Evolutionary conservation across 192 early-diverging fungal genomes (phyloP).

Genomic region (Backusella tuberculispora): DNA sequence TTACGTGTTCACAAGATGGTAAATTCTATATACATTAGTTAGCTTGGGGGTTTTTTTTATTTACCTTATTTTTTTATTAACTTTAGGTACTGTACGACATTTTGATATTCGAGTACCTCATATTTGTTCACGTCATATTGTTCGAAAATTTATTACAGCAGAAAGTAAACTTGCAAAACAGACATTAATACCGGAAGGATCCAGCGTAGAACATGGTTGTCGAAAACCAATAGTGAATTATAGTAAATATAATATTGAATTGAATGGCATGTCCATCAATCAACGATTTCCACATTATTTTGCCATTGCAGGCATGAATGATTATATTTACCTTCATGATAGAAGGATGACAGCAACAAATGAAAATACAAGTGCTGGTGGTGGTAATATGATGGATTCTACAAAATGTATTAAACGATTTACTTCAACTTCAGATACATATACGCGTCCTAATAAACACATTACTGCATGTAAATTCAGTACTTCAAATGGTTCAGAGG

Average conservation of each 20-base stretch:
- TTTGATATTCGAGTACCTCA: slow-evolving; percentile 60
- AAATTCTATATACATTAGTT: not conserved
- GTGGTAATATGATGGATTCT: not conserved
- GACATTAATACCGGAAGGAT: not conserved
- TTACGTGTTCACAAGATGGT: slow-evolving; percentile 66
- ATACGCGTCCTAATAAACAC: slow-evolving; percentile 14
- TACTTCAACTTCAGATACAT: not conserved
- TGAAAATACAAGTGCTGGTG: not conserved
- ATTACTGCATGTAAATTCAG: slow-evolving; percentile 43
- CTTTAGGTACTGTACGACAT: slow-evolving; percentile 44
- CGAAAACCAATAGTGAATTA: slow-evolving; percentile 49
- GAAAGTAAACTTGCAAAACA: slow-evolving; percentile 4
- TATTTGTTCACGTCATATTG: slow-evolving; percentile 23
- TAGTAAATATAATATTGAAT: slow-evolving; percentile 43
- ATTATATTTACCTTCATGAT: slow-evolving; percentile 48
- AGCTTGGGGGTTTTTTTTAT: not conserved
- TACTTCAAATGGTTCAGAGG: slow-evolving; percentile 39
- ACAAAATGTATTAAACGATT: slow-evolving; percentile 33
- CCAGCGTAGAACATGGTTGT: slow-evolving; percentile 30
- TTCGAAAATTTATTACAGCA: slow-evolving; percentile 19
- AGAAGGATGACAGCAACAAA: slow-evolving; percentile 43
- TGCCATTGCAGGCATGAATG: slow-evolving; percentile 57
- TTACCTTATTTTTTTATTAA: not conserved
- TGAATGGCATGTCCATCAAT: slow-evolving; percentile 57
- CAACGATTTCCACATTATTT: slow-evolving; percentile 53